These are phyloP conservation scores for Fraxinus platypoda DNA, from an alignment of 305 asterid genomes.

Conservation along the genomic window DNA sequence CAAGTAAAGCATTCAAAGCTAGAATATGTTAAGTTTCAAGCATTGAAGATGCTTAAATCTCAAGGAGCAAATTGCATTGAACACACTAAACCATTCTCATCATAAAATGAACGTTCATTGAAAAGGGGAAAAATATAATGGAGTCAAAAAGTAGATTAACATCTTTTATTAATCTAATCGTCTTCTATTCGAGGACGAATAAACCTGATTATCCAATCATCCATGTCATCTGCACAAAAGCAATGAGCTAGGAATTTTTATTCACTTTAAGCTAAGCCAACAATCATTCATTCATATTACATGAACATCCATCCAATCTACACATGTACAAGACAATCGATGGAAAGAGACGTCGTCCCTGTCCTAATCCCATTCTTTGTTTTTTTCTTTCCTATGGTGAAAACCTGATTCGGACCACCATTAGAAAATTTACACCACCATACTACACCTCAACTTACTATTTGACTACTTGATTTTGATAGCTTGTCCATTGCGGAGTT, in stretches of 20 bases:
- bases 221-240: constrained; percentile 18
- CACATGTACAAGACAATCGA: constrained; percentile 38
- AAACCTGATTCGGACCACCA: background rate
- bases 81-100: constrained; percentile 5
- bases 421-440: constrained; percentile 23
- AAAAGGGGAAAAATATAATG: constrained; percentile 14
- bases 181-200: background rate
- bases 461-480: constrained; percentile 30
- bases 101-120: constrained; percentile 25
- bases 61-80: background rate
- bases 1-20: constrained; percentile 21
- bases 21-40: background rate
- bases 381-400: background rate
- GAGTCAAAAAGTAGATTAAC: constrained; percentile 4
- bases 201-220: background rate
- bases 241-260: constrained; percentile 22
- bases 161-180: background rate
- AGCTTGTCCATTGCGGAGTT: constrained; percentile 33
- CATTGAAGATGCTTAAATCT: background rate
- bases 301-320: constrained; percentile 34
- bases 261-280: constrained; percentile 24
- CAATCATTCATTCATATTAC: constrained; percentile 30
- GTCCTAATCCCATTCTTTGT: constrained; percentile 19
- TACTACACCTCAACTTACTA: constrained; percentile 36
- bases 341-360: constrained; percentile 30